These are phyloP conservation scores for Hymenotorrendiella dingleyae DNA, from an alignment of 2,329 filamentous ascomycete genomes.

Conservation along the genomic window DNA sequence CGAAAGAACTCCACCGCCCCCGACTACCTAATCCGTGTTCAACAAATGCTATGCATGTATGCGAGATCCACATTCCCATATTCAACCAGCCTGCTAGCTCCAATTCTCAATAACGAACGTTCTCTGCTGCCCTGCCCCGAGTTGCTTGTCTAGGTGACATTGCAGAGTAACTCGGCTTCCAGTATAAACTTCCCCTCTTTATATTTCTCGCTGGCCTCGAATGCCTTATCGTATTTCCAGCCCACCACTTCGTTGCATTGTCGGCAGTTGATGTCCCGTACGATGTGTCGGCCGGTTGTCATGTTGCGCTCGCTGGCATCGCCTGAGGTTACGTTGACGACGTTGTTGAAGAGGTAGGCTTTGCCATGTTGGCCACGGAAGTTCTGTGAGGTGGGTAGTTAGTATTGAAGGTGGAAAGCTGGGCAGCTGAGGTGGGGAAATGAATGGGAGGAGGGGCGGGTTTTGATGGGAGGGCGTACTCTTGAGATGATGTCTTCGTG, in stretches of 20 bases:
- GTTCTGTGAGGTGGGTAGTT: slow-evolving; percentile 52
- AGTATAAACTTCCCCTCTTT: slow-evolving; percentile 99
- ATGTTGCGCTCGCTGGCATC: slow-evolving; percentile 93
- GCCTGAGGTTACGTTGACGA: slow-evolving; percentile 82
- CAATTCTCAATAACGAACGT: neutral
- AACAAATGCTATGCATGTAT: neutral
- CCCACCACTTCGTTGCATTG: slow-evolving; percentile 91
- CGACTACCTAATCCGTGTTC: too few species aligned
- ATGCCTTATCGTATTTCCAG: slow-evolving; percentile 99
- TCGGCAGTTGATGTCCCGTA: slow-evolving; percentile 85
- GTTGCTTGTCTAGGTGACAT: slow-evolving; percentile 48
- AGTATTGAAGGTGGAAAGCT: slow-evolving; percentile 4
- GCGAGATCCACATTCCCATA: neutral
- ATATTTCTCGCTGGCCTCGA: slow-evolving; percentile 88
- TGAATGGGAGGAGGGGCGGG: slow-evolving; percentile 4
- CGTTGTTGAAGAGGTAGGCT: slow-evolving; percentile 89
- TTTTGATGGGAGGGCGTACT: slow-evolving; percentile 61
- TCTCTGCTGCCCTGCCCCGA: neutral
- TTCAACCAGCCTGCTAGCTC: too few species aligned
- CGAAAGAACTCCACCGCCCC: too few species aligned
- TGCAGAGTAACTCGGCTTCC: slow-evolving; percentile 82
- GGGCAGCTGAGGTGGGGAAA: slow-evolving; percentile 4
- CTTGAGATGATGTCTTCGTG: slow-evolving; percentile 94
- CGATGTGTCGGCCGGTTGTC: slow-evolving; percentile 93
- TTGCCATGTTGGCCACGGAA: slow-evolving; percentile 98